phyloP scores from a whole-genome alignment of 805 yeast genomes.

The Yarrowia divulgata region DNA sequence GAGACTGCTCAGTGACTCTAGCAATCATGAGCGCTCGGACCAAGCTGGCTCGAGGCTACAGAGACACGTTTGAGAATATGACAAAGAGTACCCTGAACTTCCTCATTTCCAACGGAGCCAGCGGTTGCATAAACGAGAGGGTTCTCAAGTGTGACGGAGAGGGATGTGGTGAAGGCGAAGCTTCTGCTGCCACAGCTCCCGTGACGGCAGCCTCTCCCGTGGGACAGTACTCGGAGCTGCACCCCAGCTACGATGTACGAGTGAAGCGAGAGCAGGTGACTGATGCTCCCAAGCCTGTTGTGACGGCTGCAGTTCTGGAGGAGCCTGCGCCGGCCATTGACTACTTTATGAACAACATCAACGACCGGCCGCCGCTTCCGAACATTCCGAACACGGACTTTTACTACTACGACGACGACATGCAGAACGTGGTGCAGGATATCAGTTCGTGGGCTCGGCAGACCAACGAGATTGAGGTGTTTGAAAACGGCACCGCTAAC shows the following conservation, averaged over 20 bases:
- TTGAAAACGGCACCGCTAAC: conserved; percentile 38
- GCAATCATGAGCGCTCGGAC: conserved; percentile 74
- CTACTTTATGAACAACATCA: conserved; percentile 31
- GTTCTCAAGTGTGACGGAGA: conserved; percentile 1
- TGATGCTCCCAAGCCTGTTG: conserved; percentile 4
- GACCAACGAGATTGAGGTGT: conserved; percentile 38
- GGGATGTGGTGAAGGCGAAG: conserved; percentile 2
- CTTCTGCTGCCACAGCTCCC: conserved; percentile 17
- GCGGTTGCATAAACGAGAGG: conserved; percentile 24
- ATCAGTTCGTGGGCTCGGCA: conserved; percentile 46
- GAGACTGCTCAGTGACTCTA: conserved; percentile 69
- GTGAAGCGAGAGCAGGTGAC: conserved; percentile 10
- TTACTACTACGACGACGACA: conserved; percentile 46
- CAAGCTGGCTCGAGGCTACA: conserved; percentile 63
- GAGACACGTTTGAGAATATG: conserved; percentile 72
- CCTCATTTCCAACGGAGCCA: conserved; percentile 33
- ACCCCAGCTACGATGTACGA: conserved; percentile 30
- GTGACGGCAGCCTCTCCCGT: conserved; percentile 5
- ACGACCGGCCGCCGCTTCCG: conserved; percentile 20
- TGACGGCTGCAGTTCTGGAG: conserved; percentile 16
- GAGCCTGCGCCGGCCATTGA: conserved; percentile 22
- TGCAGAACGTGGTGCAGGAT: conserved; percentile 47
- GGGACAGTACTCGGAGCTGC: conserved; percentile 34
- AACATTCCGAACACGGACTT: conserved; percentile 21
- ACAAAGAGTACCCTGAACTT: conserved; percentile 54